Conservation (phyloP, 805 yeast genomes). For the Saccharomycopsis lassenensis region DNA sequence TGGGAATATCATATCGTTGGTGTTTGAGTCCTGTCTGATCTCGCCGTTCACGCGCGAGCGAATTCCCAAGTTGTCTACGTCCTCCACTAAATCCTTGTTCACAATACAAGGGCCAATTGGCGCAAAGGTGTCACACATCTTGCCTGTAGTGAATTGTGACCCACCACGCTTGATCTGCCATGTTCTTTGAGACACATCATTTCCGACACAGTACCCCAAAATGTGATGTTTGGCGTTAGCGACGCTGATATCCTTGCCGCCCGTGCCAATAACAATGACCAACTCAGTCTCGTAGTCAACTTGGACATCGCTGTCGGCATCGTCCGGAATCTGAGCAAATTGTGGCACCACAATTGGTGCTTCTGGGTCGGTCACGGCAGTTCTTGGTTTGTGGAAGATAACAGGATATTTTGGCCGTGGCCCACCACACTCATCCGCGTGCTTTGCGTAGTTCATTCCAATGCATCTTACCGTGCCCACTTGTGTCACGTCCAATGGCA, state of each 20-base stretch:
- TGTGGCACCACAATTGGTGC: constrained; percentile 33
- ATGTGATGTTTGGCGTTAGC: constrained; percentile 36
- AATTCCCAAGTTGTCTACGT: constrained; percentile 29
- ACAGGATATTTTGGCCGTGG: constrained; percentile 38
- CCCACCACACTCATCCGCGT: constrained; percentile 29
- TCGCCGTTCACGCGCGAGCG: constrained; percentile 37
- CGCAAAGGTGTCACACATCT: constrained; percentile 46
- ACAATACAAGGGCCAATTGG: constrained; percentile 48
- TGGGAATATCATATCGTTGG: constrained; percentile 39
- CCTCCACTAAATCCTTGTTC: constrained; percentile 25
- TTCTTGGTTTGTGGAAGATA: constrained; percentile 39
- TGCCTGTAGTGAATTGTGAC: constrained; percentile 41
- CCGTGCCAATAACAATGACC: constrained; percentile 41
- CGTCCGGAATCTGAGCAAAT: constrained; percentile 24
- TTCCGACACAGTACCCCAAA: constrained; percentile 42
- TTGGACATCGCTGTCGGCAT: constrained; percentile 15
- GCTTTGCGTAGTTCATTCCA: constrained; percentile 41
- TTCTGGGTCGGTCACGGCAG: constrained; percentile 33
- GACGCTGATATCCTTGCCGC: constrained; percentile 32
- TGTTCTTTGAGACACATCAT: constrained; percentile 46
- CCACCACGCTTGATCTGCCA: constrained; percentile 47
- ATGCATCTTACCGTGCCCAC: constrained; percentile 34
- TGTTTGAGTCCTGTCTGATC: constrained; percentile 33
- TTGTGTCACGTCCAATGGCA: constrained; percentile 31
- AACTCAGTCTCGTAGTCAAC: constrained; percentile 47